Evolutionary conservation across 2,329 filamentous ascomycete genomes (phyloP), one percentile per base, ranked within the genome.

Genomic region (Alternaria novae-zelandiae): DNA sequence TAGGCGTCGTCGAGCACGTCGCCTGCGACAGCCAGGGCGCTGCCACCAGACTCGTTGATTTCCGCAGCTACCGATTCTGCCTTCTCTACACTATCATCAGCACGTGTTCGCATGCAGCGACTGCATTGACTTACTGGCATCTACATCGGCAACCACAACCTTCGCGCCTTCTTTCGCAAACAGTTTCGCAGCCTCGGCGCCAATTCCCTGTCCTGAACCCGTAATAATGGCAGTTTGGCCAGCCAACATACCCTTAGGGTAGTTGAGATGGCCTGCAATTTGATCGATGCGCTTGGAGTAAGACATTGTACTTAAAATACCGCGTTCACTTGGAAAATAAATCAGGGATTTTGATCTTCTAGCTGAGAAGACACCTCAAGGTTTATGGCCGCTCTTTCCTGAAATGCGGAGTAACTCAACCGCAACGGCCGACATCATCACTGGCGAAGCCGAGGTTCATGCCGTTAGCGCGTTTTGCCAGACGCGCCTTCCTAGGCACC

Each of bases 141-240:
- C 94, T 64, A 97, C 93, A 81, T 97, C 94, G 23, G 92, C 90
- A 49, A 97, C 85, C 11, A 97, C 84, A 0, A 97, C 93, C 77
- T 90, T 93, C 15, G 93, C 93, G 23, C 94, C 94, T 80, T 97
- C 93, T 64, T 94, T 95, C 12, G 92, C 93, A 74, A 97, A 96
- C 4, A 96, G 82, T 10, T 89, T 86, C 8, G 93, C 93, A 30
- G 90, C 86, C 82, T 97, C 94, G 26, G 93, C 94, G 23, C 93
- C 94, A 78, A 97, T 97, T 63, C 94, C 94, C 79, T 96, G 93
- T 9, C 92, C 93, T 17, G 90, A 89, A 47, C 93, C 93, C 3
- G 94, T 97, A 78, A 97, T 91, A 79, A 97, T 96, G 74, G 93
- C 93, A 15, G 91, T 88, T 78, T 97, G 93, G 56, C 91, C 91